phyloP scores from a whole-genome alignment of 1,139 yeast species.

The Wickerhamomyces sp. region DNA sequence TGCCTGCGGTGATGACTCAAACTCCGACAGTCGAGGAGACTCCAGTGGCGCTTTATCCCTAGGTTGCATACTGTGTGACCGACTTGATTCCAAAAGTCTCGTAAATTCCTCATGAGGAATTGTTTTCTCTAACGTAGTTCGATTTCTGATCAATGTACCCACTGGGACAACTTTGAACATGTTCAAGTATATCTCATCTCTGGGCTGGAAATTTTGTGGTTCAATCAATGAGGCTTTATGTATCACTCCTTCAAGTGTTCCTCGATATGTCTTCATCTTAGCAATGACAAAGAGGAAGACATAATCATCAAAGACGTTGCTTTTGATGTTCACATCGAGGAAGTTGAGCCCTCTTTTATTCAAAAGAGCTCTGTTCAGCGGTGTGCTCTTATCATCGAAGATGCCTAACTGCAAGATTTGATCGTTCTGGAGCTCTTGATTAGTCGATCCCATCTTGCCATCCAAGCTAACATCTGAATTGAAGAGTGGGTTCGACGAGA shows the following conservation, averaged over 20 bases:
- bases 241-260: slow-evolving; percentile 8
- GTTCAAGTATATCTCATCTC: slow-evolving; percentile 1
- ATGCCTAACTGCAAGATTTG: slow-evolving; percentile 8
- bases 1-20: no score
- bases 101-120: slow-evolving; percentile 3
- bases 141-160: background rate
- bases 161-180: slow-evolving; percentile 3
- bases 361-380: slow-evolving; percentile 2
- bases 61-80: no score
- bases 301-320: slow-evolving; percentile 6
- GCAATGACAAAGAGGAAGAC: slow-evolving; percentile 8
- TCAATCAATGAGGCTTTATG: slow-evolving; percentile 3
- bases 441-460: slow-evolving; percentile 4
- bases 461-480: background rate
- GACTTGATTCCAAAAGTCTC: no score
- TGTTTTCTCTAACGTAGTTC: slow-evolving; percentile 1
- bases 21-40: background rate
- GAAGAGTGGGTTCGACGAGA: slow-evolving; percentile 9
- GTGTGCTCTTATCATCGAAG: slow-evolving; percentile 4
- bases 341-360: background rate
- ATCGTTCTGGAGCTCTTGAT: background rate
- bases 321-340: background rate
- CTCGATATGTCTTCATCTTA: slow-evolving; percentile 6
- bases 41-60: no score
- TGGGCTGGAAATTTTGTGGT: background rate